Percentiles rank a stretch among this genome's conserved stretches.
Evolutionary conservation across 331 rosid genomes (phyloP).

Genomic region (Phaseolus coccineus): DNA sequence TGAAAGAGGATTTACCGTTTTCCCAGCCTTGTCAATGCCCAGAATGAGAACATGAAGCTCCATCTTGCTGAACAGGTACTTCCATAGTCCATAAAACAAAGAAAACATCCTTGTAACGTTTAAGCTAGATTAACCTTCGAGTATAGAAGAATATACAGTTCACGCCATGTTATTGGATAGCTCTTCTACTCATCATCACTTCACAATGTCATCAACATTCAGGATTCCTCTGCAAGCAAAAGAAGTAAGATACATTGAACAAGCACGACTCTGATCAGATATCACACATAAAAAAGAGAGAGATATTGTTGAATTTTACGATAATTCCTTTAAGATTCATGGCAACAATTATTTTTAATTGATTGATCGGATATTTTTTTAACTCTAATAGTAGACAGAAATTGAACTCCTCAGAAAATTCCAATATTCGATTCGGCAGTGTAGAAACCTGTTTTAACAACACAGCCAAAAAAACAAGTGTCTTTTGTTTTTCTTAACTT

Average conservation of each 20-base stretch:
- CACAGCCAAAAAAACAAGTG: neutral
- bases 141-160: slow-evolving; percentile 45
- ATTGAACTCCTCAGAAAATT: neutral
- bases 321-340: neutral
- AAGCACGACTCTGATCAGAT: slow-evolving; percentile 26
- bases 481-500: neutral
- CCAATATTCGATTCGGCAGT: slow-evolving; percentile 9
- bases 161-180: slow-evolving; percentile 49
- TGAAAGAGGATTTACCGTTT: slow-evolving; percentile 71
- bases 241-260: slow-evolving; percentile 21
- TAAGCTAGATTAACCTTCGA: slow-evolving; percentile 53
- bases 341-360: neutral
- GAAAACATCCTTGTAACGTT: slow-evolving; percentile 77
- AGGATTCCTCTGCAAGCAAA: slow-evolving; percentile 39
- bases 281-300: neutral
- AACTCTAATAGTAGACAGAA: neutral
- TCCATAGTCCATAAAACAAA: slow-evolving; percentile 93
- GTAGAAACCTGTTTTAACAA: slow-evolving; percentile 36
- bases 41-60: slow-evolving; percentile 97
- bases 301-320: neutral
- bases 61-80: slow-evolving; percentile 82
- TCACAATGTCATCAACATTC: slow-evolving; percentile 47
- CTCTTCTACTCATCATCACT: slow-evolving; percentile 33
- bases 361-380: too few relatives aligned
- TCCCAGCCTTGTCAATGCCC: slow-evolving; percentile 98